phyloP scores from a whole-genome alignment of 2,329 filamentous ascomycete genomes.

The Trichoderma aggressivum region DNA sequence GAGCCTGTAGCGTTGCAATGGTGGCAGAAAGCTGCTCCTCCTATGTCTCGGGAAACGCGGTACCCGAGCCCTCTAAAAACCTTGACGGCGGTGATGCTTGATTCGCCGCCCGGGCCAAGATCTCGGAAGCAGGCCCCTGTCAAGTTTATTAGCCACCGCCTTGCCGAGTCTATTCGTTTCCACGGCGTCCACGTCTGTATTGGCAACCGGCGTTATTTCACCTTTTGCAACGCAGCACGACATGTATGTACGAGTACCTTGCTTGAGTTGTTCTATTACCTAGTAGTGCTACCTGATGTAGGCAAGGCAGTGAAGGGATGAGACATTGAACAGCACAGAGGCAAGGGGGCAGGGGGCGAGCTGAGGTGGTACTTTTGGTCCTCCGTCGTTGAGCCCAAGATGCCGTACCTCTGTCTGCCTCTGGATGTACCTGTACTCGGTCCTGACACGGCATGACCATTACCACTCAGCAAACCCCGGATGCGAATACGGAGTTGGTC shows the following conservation, averaged over 20 bases:
- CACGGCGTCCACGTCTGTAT: slow-evolving; percentile 4
- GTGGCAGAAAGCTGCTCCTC: background rate
- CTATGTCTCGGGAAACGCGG: slow-evolving; percentile 15
- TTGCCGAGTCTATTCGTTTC: slow-evolving; percentile 11
- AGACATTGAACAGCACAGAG: background rate
- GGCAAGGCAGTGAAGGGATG: background rate
- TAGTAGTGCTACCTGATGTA: background rate
- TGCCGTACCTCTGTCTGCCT: background rate
- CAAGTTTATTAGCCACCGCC: slow-evolving; percentile 12
- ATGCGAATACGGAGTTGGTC: background rate
- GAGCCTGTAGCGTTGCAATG: background rate
- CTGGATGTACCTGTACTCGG: background rate
- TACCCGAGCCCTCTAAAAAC: slow-evolving; percentile 7
- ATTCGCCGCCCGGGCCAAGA: slow-evolving; percentile 13
- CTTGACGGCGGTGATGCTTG: slow-evolving; percentile 8
- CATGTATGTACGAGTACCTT: background rate
- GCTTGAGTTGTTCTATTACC: background rate
- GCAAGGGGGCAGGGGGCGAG: background rate
- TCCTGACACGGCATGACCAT: background rate
- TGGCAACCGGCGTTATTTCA: background rate
- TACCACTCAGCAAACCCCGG: background rate
- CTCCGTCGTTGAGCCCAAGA: background rate
- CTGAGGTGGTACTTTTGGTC: background rate
- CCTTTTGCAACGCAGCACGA: background rate
- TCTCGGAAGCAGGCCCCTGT: slow-evolving; percentile 10